phyloP scores from a whole-genome alignment of 768 basidiomycete genomes.

The Suillus placidus region DNA sequence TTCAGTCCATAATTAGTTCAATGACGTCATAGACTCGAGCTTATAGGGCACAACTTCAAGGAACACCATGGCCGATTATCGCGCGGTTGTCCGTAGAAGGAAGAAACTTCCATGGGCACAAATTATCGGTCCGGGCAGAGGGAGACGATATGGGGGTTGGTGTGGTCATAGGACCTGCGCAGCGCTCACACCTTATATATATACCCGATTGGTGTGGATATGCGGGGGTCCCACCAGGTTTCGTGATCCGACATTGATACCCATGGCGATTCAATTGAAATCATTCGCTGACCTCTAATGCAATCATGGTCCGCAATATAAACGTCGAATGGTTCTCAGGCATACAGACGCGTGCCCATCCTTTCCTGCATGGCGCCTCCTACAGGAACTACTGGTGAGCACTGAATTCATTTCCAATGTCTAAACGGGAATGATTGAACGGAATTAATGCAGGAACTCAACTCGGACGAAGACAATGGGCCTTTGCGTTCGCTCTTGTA shows the following conservation, averaged over 20 bases:
- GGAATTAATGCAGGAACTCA: constrained; percentile 34
- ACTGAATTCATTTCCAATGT: neutral
- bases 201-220: constrained; percentile 8
- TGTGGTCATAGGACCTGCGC: constrained; percentile 13
- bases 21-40: neutral
- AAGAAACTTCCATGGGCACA: neutral
- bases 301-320: constrained; percentile 8
- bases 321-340: constrained; percentile 5
- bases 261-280: neutral
- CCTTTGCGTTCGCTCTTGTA: constrained; percentile 66
- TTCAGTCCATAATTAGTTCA: neutral
- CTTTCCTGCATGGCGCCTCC: constrained; percentile 38
- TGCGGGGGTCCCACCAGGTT: neutral
- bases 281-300: neutral
- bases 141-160: neutral
- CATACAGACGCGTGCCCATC: neutral
- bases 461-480: constrained; percentile 49
- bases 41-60: neutral
- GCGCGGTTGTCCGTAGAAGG: neutral
- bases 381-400: constrained; percentile 45
- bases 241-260: neutral
- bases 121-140: neutral
- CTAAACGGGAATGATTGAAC: neutral
- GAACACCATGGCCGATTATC: neutral
- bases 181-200: constrained; percentile 9